Conservation (phyloP, 345 rosid species). For the Pistacia vera region DNA sequence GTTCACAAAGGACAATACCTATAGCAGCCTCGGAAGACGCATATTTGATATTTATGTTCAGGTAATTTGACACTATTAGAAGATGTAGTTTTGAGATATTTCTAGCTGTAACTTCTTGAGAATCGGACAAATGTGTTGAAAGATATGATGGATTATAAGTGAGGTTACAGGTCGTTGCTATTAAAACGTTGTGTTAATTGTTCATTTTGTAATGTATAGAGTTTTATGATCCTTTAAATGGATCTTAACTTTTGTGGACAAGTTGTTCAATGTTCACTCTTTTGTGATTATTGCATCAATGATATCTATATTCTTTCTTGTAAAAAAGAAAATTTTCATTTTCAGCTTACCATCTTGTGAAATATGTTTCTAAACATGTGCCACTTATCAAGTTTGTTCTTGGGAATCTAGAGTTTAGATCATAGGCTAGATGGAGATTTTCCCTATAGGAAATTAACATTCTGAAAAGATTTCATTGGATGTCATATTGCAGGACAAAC, state of each 20-base stretch:
- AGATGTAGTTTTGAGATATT: neutral
- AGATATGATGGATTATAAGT: neutral
- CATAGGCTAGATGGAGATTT: neutral
- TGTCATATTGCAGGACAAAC: conserved; percentile 36
- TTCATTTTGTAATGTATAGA: no score
- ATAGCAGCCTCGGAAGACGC: conserved; percentile 61
- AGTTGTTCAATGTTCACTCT: no score
- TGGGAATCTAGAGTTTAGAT: neutral
- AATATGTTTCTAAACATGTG: neutral
- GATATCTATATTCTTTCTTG: no score
- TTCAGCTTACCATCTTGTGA: neutral
- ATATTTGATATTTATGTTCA: conserved; percentile 62
- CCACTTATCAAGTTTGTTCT: neutral
- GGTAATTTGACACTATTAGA: conserved; percentile 34
- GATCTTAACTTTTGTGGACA: no score
- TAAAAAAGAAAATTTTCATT: no score
- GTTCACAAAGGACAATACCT: conserved; percentile 48
- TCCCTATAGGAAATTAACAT: neutral
- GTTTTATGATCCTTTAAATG: no score
- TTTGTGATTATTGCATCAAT: no score
- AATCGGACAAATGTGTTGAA: neutral
- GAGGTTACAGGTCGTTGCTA: neutral
- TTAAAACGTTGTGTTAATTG: neutral
- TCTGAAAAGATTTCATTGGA: neutral
- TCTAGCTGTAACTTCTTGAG: neutral